A percentile compares a stretch with the other conserved stretches of the same genome.
phyloP scores from a whole-genome alignment of 1,139 yeast species.

The Nakaseomyces nivariensis region DNA sequence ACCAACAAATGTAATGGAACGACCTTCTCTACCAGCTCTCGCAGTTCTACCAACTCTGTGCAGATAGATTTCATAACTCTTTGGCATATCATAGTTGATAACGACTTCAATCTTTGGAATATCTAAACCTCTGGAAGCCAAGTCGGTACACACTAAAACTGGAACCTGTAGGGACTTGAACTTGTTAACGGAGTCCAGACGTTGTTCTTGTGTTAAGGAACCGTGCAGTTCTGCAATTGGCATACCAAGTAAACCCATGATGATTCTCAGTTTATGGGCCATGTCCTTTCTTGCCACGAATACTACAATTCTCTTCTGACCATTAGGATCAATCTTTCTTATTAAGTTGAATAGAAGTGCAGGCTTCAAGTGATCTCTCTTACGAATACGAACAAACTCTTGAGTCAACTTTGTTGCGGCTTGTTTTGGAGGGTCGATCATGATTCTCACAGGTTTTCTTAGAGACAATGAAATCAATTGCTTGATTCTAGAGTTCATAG shows the following conservation, averaged over 20 bases:
- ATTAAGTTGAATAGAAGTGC: constrained; percentile 68
- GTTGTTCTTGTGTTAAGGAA: constrained; percentile 88
- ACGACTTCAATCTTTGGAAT: constrained; percentile 95
- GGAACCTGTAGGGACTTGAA: constrained; percentile 80
- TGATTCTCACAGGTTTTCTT: constrained; percentile 81
- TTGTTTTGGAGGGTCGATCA: constrained; percentile 94
- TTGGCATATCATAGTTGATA: constrained; percentile 92
- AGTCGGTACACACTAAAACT: constrained; percentile 86
- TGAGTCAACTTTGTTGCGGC: constrained; percentile 81
- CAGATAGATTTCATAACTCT: constrained; percentile 76
- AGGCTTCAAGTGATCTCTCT: constrained; percentile 74
- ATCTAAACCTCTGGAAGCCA: constrained; percentile 98
- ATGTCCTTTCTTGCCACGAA: constrained; percentile 85
- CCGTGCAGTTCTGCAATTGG: constrained; percentile 93
- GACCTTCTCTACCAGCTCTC: constrained; percentile 96
- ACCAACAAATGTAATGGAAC: constrained; percentile 86
- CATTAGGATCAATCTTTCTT: constrained; percentile 50
- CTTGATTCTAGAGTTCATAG: constrained; percentile 91
- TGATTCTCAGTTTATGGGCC: constrained; percentile 77
- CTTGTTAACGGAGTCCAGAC: constrained; percentile 71
- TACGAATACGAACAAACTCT: constrained; percentile 89
- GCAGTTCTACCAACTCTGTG: constrained; percentile 99
- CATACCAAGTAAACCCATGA: constrained; percentile 79
- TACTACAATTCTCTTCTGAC: constrained; percentile 67
- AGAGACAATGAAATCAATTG: constrained; percentile 79